Evolutionary conservation across 2,329 filamentous ascomycete species (phyloP).

Genomic region (Davidsoniella virescens): DNA sequence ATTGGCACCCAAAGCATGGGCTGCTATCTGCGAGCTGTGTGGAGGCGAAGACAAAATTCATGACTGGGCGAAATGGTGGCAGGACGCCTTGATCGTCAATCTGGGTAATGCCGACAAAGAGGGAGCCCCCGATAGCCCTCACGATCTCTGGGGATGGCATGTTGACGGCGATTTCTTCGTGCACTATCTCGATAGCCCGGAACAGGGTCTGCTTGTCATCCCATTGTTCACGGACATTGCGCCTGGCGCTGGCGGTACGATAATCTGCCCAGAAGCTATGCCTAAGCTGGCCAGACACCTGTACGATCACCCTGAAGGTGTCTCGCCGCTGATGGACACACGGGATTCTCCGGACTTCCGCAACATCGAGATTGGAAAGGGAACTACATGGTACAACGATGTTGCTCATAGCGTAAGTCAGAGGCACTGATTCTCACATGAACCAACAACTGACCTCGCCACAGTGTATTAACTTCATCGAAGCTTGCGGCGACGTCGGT

Average conservation of each 20-base stretch:
- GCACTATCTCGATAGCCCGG: conserved; percentile 53
- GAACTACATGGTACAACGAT: conserved; percentile 29
- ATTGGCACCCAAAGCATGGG: conserved; percentile 51
- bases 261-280: conserved; percentile 45
- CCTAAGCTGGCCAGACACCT: conserved; percentile 39
- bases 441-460: not conserved
- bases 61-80: conserved; percentile 37
- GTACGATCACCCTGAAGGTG: conserved; percentile 45
- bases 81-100: conserved; percentile 54
- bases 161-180: conserved; percentile 59
- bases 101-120: conserved; percentile 40
- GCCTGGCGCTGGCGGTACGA: conserved; percentile 44
- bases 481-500: conserved; percentile 35
- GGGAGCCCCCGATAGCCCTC: conserved; percentile 32
- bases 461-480: conserved; percentile 32
- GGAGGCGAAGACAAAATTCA: conserved; percentile 42
- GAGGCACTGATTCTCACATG: not conserved
- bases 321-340: conserved; percentile 48
- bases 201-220: conserved; percentile 53
- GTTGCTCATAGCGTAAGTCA: conserved; percentile 18
- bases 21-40: conserved; percentile 48
- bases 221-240: conserved; percentile 50
- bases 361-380: conserved; percentile 21
- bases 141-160: conserved; percentile 44
- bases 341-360: conserved; percentile 32